Evolutionary conservation across 805 yeast genomes (phyloP), one percentile per base, ranked within the genome.

Genomic region (Suhomyces pyralidae): DNA sequence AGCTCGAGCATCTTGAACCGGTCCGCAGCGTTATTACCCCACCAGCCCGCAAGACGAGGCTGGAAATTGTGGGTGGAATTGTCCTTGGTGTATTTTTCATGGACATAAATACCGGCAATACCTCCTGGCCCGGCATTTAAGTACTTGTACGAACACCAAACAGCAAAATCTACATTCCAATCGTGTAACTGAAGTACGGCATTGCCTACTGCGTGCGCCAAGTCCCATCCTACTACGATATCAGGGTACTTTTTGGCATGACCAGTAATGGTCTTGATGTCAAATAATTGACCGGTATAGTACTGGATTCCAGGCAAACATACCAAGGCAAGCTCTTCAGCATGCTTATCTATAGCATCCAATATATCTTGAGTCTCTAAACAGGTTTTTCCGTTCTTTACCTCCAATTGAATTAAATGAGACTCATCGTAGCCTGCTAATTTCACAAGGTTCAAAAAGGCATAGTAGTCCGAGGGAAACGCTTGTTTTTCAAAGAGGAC

Each of bases 191-290:
- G 61, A 49, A 93, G 68, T 7, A 83, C 84, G 2, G 90, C 92
- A 66, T 93, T 93, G 2, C 97, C 98, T 1, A 79, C 93, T 1
- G 96, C 97, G 66, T 92, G 98, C 1, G 98, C 98, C 59, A 92
- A 76, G 67, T 92, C 98, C 97, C 97, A 92, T 1, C 97, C 97
- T 26, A 85, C 88, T 1, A 80, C 72, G 34, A 88, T 78, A 24
- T 71, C 80, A 10, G 22, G 42, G 53, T 61, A 64, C 4, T 51
- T 17, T 52, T 88, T 85, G 5, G 86, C 91, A 46, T 71, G 73
- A 7, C 63, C 61, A 0, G 97, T 91, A 60, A 92, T 90, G n/a
- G 66, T 66, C 48, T 76, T 77, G 36, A 92, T 88, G 48, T 90
- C 89, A 61, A 92, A 91, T 24, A 77, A 74, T 68, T 92, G 98